Evolutionary conservation across 2,329 filamentous ascomycete genomes (phyloP), one percentile per base, ranked within the genome.

Genomic region (Zymoseptoria pseudotritici): DNA sequence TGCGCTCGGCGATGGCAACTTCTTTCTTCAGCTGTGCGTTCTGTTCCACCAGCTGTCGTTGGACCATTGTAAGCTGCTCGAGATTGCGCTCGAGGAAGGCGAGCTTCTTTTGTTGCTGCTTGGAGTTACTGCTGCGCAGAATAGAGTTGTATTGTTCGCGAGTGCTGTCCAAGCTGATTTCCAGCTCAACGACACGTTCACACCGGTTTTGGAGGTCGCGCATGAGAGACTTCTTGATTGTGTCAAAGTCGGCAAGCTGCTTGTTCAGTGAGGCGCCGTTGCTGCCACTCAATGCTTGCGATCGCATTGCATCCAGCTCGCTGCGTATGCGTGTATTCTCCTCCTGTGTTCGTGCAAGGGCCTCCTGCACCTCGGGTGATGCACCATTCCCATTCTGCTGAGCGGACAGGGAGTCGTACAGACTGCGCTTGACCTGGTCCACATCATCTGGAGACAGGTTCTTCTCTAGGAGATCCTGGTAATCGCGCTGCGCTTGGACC

Each of bases 201-300:
- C 94, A 99, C 63, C 94, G 88, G 80, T 99, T 97, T 77, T 99
- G 94, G 66, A 99, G 80, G 76, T 99, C 94, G 60, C 94, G 90
- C 94, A 99, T 99, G 67, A 99, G 82, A 66, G 90, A 96, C 85
- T 99, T 99, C 86, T 99, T 99, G 92, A 99, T 99, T 61, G 91
- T 89, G 76, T 99, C 94, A 69, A 99, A 99, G 74, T 99, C 94
- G 60, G 93, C 90, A 75, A 99, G 96, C 78, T 97, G 94, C 78
- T 99, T 93, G 74, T 96, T 91, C 52, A 97, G 85, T 11, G 91
- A 96, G 58, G 85, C 79, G 72, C 87, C 76, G 56, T 80, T 77
- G 20, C 78, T 76, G 51, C 85, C 85, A 64, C 86, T 90, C 24
- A 65, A 83, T 82, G 55, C 83, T 80, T 71, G 69, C 79, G 91